These are phyloP conservation scores for Diaporthe capsici DNA, from an alignment of 2,329 filamentous ascomycete species.

Conservation along the genomic window DNA sequence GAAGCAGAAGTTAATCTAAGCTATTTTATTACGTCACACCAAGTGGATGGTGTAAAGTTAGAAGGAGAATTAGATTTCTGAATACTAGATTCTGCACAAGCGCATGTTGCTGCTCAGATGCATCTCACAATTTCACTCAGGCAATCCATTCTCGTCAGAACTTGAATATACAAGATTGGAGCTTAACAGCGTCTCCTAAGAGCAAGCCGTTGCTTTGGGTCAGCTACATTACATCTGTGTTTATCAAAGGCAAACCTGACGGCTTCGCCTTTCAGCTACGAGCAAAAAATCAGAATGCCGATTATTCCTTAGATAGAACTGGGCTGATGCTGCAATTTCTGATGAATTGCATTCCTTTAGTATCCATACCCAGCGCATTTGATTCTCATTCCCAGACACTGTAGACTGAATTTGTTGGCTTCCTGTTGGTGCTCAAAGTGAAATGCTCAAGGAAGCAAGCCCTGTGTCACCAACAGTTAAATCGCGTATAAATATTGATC, in stretches of 20 bases:
- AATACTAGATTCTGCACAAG: neutral
- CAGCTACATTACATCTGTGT: too few relatives aligned
- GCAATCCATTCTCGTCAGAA: too few relatives aligned
- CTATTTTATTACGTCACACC: neutral
- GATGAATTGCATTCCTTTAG: too few relatives aligned
- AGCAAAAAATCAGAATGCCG: too few relatives aligned
- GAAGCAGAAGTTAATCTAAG: neutral
- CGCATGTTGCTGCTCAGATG: neutral
- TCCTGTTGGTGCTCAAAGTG: neutral
- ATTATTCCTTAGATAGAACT: too few relatives aligned
- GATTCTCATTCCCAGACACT: neutral
- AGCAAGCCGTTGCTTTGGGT: too few relatives aligned
- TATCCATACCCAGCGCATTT: neutral
- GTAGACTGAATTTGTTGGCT: neutral
- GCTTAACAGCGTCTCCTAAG: too few relatives aligned
- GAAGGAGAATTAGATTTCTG: neutral
- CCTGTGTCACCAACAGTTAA: neutral
- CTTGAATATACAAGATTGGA: too few relatives aligned
- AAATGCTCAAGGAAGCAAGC: neutral
- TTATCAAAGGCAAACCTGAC: too few relatives aligned
- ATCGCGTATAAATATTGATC: neutral
- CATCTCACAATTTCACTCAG: neutral
- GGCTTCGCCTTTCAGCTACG: too few relatives aligned
- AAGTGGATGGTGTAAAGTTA: rapidly evolving
- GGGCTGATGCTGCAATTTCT: too few relatives aligned